Evolutionary conservation across 768 basidiomycete species (phyloP).

Genomic region (Peribolospora baueri): DNA sequence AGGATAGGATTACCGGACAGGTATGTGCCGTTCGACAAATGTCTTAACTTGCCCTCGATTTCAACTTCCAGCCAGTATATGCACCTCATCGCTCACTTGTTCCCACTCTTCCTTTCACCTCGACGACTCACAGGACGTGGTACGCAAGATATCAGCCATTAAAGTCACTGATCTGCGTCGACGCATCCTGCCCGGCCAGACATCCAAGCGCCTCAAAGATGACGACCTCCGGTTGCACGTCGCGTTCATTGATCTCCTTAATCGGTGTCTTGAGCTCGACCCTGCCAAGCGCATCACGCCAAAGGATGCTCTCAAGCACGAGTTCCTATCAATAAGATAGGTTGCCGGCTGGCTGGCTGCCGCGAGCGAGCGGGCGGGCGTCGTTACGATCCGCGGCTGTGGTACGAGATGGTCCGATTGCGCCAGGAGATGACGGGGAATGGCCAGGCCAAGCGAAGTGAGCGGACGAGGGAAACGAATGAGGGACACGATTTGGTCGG

Average conservation of each 20-base stretch:
- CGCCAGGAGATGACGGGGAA: no score
- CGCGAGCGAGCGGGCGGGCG: no score
- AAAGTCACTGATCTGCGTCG: conserved; percentile 42
- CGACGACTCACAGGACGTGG: conserved; percentile 35
- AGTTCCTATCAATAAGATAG: conserved; percentile 32
- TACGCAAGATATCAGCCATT: conserved; percentile 40
- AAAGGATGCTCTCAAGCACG: conserved; percentile 63
- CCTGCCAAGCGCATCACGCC: conserved; percentile 67
- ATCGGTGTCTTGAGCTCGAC: conserved; percentile 72
- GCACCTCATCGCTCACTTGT: not conserved
- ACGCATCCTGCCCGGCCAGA: conserved; percentile 50
- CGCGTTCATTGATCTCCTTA: conserved; percentile 69
- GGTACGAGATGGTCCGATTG: no score
- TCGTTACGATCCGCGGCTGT: no score
- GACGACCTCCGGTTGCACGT: conserved; percentile 59
- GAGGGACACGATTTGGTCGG: no score
- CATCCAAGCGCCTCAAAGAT: conserved; percentile 45
- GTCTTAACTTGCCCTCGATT: not conserved
- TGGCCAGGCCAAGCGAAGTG: no score
- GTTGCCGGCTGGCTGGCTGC: no score
- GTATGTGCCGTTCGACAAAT: conserved; percentile 28
- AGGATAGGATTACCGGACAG: conserved; percentile 54
- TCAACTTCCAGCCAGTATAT: not conserved
- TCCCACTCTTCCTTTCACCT: not conserved
- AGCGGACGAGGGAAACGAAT: no score